These are phyloP conservation scores for Salmacisia buchloeana DNA, from an alignment of 1,284 basidiomycete species.

Conservation along the genomic window DNA sequence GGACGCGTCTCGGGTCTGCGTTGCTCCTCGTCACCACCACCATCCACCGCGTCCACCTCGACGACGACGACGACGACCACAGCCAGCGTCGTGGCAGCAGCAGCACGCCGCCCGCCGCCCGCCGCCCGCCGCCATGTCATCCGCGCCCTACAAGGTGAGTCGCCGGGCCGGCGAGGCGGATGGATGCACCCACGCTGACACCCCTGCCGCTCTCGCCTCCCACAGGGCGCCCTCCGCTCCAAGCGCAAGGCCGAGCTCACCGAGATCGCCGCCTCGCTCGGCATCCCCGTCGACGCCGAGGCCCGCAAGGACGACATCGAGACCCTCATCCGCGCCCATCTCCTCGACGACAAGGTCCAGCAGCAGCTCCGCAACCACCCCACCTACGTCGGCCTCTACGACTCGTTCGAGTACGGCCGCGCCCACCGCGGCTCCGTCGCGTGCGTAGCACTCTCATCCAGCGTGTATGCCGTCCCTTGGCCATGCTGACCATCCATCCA, in stretches of 20 bases:
- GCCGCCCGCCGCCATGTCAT: too few species aligned
- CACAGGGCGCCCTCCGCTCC: slow-evolving; percentile 35
- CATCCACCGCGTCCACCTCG: not conserved
- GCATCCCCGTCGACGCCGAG: slow-evolving; percentile 22
- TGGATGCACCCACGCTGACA: not conserved
- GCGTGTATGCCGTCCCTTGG: too few species aligned
- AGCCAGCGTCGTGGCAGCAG: too few species aligned
- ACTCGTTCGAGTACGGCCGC: slow-evolving; percentile 31
- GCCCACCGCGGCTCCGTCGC: slow-evolving; percentile 27
- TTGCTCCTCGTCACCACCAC: too few species aligned
- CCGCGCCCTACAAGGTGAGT: slow-evolving; percentile 7
- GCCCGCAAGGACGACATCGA: slow-evolving; percentile 36
- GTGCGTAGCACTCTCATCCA: slow-evolving; percentile 10
- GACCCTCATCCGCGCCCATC: slow-evolving; percentile 28
- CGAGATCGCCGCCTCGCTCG: slow-evolving; percentile 35
- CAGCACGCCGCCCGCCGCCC: too few species aligned
- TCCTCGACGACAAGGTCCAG: slow-evolving; percentile 22
- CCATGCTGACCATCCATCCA: not conserved
- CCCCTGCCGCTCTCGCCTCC: not conserved
- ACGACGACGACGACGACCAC: not conserved
- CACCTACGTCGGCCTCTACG: slow-evolving; percentile 32
- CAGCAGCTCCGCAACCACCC: slow-evolving; percentile 18
- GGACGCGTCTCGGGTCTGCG: too few species aligned
- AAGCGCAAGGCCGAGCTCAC: slow-evolving; percentile 37
- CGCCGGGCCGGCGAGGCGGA: not conserved